phyloP scores from a whole-genome alignment of 129 eudicot species.

The Kitagawia praeruptora region DNA sequence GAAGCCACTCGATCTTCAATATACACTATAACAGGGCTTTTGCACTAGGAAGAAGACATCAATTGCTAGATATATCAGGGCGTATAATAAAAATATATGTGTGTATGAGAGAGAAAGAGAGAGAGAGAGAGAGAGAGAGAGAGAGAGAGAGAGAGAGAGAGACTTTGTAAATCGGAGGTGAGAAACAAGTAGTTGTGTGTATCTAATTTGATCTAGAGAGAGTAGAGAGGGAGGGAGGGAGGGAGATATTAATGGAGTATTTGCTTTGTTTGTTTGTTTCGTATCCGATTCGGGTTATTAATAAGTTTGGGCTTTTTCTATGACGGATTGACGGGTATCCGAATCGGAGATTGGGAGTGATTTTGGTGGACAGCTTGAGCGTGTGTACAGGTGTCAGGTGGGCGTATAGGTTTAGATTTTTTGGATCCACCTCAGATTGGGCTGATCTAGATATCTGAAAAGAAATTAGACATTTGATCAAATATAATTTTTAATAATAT shows the following conservation, averaged over 20 bases:
- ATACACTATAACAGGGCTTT: background rate
- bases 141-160: background rate
- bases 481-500: too few relatives aligned
- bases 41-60: background rate
- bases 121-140: background rate
- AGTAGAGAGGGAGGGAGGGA: background rate
- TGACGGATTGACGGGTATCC: too few relatives aligned
- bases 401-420: too few relatives aligned
- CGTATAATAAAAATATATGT: background rate
- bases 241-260: background rate
- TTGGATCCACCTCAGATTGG: too few relatives aligned
- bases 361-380: too few relatives aligned
- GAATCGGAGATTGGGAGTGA: too few relatives aligned
- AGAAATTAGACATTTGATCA: too few relatives aligned
- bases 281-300: background rate
- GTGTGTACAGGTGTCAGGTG: too few relatives aligned
- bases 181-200: background rate
- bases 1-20: slow-evolving; percentile 5
- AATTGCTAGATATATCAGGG: background rate
- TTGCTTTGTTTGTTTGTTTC: background rate
- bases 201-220: background rate
- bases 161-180: background rate
- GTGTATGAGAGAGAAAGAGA: too few relatives aligned
- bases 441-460: too few relatives aligned
- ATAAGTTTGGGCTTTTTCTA: background rate